A percentile compares a stretch with the other conserved stretches of the same genome.
Conservation (phyloP, 441 rosid species). For the Hura crepitans region DNA sequence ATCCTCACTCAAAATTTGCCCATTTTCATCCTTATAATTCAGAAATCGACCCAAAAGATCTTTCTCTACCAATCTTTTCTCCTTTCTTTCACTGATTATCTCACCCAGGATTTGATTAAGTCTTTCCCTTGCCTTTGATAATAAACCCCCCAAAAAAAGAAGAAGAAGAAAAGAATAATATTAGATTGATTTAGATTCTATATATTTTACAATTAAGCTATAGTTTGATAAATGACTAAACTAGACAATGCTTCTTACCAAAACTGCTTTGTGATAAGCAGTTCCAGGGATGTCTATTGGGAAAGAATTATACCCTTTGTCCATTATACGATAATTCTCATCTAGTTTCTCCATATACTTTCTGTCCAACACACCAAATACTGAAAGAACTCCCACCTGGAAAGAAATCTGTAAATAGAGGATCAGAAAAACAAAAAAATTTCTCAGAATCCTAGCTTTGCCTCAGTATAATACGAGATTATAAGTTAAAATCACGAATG, state of each 20-base stretch:
- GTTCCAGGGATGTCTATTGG: slow-evolving; percentile 74
- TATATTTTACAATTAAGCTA: too few relatives aligned
- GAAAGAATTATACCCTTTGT: slow-evolving; percentile 85
- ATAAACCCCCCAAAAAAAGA: neutral
- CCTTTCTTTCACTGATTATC: slow-evolving; percentile 59
- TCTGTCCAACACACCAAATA: slow-evolving; percentile 60
- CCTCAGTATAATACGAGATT: too few relatives aligned
- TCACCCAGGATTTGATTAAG: slow-evolving; percentile 50
- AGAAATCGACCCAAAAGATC: slow-evolving; percentile 59
- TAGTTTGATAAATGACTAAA: neutral
- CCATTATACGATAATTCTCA: slow-evolving; percentile 58
- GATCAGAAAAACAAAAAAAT: slow-evolving; percentile 16
- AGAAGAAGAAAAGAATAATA: neutral
- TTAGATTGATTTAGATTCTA: neutral
- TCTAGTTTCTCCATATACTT: slow-evolving; percentile 47
- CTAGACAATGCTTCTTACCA: slow-evolving; percentile 35
- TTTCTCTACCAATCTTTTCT: slow-evolving; percentile 44
- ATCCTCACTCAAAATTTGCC: slow-evolving; percentile 39
- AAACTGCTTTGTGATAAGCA: slow-evolving; percentile 61
- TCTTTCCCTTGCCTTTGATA: slow-evolving; percentile 66
- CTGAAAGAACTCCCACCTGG: slow-evolving; percentile 68
- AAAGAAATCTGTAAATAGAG: slow-evolving; percentile 54
- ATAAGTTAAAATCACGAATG: too few relatives aligned
- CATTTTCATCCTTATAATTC: slow-evolving; percentile 46
- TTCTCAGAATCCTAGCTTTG: too few relatives aligned